Base-by-base conservation (phyloP, 352 stramenopile species). In the Globisporangium orthogonon region DNA sequence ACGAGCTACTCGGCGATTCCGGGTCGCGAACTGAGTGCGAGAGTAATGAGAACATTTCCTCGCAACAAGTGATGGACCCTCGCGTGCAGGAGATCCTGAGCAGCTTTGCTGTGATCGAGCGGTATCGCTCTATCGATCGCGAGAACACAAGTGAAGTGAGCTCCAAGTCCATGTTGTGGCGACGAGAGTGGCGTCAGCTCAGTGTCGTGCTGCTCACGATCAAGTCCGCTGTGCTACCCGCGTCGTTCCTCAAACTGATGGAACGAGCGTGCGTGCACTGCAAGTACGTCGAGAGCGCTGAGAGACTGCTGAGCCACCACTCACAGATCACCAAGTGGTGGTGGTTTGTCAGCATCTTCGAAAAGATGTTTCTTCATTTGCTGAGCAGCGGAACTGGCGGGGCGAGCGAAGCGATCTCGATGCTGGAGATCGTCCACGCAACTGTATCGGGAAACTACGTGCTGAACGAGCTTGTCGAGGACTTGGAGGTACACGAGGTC, bases 111-210 rank as follows among this genome's bases (percentile, higher is more conserved):
- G 63, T 72, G 23, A 62, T 35, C 9, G 66, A 73, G 18, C 58
- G 65, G 7, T 73, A 73, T 29, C 52, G 51, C 17, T 58, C 78
- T 28, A 55, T 72, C 40, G 41, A 60, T 37, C n/a, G 33, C 1
- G 2, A 47, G 60, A 50, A 13, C 37, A 13, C 2, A 13, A 43
- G 11, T 6, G 37, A 13, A 43, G 37, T 13, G 13, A 14, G 43
- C 50, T 33, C 39, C 56, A 33, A 41, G 41, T 29, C 52, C 37
- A 50, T 57, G 7, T 61, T 61, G 1, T 88, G 78, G 75, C 62
- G 74, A 2, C 75, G 78, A n/a, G 73, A 88, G 62, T 88, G 78
- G 78, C 67, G 75, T 7, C 78, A 88, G 56, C 58, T 82, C 4
- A 84, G 73, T 41, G 57, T 88, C 7, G 29, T 70, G 17, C 44